Evolutionary conservation across 2,329 filamentous ascomycete genomes (phyloP), one percentile per base, ranked within the genome.

Genomic region (Hymenotorrendiella dingleyae): DNA sequence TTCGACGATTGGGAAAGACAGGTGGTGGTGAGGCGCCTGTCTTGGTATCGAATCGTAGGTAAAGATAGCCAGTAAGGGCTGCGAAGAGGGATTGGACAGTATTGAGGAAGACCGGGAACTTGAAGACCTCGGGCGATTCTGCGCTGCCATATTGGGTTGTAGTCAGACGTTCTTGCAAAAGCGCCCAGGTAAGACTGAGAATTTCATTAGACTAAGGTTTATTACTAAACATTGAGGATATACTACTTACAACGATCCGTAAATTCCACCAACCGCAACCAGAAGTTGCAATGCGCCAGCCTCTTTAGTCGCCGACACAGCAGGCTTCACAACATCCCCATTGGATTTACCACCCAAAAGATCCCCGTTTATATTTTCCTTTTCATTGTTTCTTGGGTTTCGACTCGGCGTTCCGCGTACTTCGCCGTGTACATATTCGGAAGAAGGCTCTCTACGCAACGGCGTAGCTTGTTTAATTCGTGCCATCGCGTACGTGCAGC

Each of bases 101-200:
- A 68, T 97, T 96, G 57, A 98, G 81, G 64, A 97, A 91, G 59
- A 98, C 82, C 43, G 93, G 86, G 65, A 89, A 96, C 53, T 84
- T 88, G 76, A 95, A 98, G 56, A 86, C 80, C 63, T 94, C 82
- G 32, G 77, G 78, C 22, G 70, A 62, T 17, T 73, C 65, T 4
- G 64, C 60, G 10, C 82, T 68, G 45, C 84, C 84, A 66, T 97
- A 93, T 6, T 80, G 75, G 9, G 89, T 97, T 11, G 93, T 98
- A 21, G 93, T 97, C 59, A 98, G 87, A 58, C 93, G 89, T 67
- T 98, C 93, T 73, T 98, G 93, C 48, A 98, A 84, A 53, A 94
- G 82, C 19, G 86, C 93, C 93, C 93, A 98, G 24, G 90, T 94
- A 40, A 98, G 71, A 69, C 91, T 89, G 48, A 22, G 4, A n/a